phyloP scores from a whole-genome alignment of 75 land plant genomes.

The Selaginella moellendorffii region DNA sequence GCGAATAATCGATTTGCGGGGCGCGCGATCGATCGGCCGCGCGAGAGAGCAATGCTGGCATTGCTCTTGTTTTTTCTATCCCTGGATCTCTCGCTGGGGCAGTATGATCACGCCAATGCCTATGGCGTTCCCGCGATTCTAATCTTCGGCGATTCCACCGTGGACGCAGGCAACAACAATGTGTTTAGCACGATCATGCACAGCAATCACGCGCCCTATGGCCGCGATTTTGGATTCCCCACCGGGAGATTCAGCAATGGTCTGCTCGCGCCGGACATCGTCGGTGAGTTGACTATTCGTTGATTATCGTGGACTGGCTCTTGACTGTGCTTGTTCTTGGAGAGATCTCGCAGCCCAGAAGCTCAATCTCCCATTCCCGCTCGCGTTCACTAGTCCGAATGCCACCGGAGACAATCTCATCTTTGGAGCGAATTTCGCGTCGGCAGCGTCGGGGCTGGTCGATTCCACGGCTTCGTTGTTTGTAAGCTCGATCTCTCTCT shows the following conservation, averaged over 20 bases:
- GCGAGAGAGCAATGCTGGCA: no score
- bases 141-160: constrained; percentile 32
- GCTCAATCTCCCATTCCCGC: neutral
- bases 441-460: neutral
- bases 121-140: constrained; percentile 16
- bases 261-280: neutral
- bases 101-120: neutral
- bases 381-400: neutral
- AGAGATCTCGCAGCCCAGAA: neutral
- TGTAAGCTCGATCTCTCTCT: neutral
- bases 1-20: no score
- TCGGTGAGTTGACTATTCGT: neutral
- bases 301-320: neutral
- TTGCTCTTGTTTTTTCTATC: no score
- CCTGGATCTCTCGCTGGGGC: neutral
- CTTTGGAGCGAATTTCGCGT: neutral
- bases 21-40: no score
- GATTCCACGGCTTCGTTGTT: neutral
- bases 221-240: constrained; percentile 1
- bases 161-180: constrained; percentile 33
- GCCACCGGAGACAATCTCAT: neutral
- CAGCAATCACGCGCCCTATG: constrained; percentile 1
- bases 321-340: neutral
- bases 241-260: neutral
- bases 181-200: constrained; percentile 8